Evolutionary conservation across 2,329 filamentous ascomycete species (phyloP).

Genomic region (Fusarium sublunatum): DNA sequence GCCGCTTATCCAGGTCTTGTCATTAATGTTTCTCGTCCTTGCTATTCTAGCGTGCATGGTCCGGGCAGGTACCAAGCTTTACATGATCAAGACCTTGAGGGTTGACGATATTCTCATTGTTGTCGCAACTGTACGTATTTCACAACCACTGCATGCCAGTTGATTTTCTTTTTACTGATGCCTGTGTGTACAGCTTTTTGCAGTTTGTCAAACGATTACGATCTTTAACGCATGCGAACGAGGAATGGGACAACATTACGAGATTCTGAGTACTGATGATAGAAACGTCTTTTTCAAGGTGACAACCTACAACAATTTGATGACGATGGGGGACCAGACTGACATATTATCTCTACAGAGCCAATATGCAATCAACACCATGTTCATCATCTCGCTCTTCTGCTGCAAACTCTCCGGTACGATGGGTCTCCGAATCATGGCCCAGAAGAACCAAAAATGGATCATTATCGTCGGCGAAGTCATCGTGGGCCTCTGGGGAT

Average conservation of each 20-base stretch:
- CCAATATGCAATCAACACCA: conserved; percentile 44
- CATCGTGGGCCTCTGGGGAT: conserved; percentile 41
- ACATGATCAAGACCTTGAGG: conserved; percentile 47
- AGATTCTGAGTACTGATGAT: conserved; percentile 25
- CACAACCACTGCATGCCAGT: neutral
- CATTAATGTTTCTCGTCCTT: conserved; percentile 47
- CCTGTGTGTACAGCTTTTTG: conserved; percentile 26
- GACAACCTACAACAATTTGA: neutral
- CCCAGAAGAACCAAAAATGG: conserved; percentile 38
- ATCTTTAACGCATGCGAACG: conserved; percentile 38
- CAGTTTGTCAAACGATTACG: conserved; percentile 39
- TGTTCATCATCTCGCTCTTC: conserved; percentile 43
- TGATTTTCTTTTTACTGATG: neutral
- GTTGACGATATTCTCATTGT: conserved; percentile 44
- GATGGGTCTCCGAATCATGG: conserved; percentile 44
- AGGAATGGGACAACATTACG: conserved; percentile 40
- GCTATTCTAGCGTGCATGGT: conserved; percentile 44
- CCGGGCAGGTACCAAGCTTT: conserved; percentile 44
- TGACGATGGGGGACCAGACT: conserved; percentile 1
- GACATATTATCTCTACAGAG: conserved; percentile 26
- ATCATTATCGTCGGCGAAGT: conserved; percentile 34
- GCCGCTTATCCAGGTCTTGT: conserved; percentile 47
- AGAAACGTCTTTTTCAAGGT: conserved; percentile 45
- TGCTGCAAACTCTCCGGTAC: conserved; percentile 45
- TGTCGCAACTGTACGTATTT: conserved; percentile 40